Base-by-base conservation (phyloP, 148 eudicot genomes). In the Amaranthus hypochondriacus region DNA sequence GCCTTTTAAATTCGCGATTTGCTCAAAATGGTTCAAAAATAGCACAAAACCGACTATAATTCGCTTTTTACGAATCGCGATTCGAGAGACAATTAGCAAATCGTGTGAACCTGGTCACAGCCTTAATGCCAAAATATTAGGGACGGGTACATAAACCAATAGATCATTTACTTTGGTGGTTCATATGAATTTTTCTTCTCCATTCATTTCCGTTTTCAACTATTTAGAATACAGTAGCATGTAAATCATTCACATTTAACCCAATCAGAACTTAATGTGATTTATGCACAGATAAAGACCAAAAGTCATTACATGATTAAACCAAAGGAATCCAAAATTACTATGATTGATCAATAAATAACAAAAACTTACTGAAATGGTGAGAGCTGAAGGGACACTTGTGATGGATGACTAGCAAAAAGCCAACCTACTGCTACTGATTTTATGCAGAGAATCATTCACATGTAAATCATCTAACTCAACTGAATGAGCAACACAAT, bases 321-420 rank as follows among this genome's bases (percentile, higher is more conserved):
- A 67, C 51, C 48, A 48, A n/a, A 42, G 4, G 48, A 76, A 15
- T 28, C 14, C 13, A 7, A 60, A 12, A 69, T 56, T 56, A 7
- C 12, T 11, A 56, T 7, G 44, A 5, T 10, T 39, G 18, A 39
- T 66, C 3, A 5, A 47, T 9, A 11, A 72, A 66, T 48, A 43
- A 28, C 39, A 73, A 50, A 14, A 39, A 55, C 83, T 84, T 83
- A 92, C 97, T 91, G 90, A 83, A 70, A 83, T 71, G 84, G 80
- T 66, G 92, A 88, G 77, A 56, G 77, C 60, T 72, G 83, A 78
- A 81, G 75, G 4, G 89, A 84, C 51, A 79, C 73, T 53, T 83
- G 83, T 58, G 89, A 79, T 60, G 78, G 82, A 76, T 78, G 72
- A 67, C 66, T 75, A 28, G 80, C 60, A n/a, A 73, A 73, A 75